Conservation (phyloP, 2,329 filamentous ascomycete genomes). For the Diaporthe destruens region DNA sequence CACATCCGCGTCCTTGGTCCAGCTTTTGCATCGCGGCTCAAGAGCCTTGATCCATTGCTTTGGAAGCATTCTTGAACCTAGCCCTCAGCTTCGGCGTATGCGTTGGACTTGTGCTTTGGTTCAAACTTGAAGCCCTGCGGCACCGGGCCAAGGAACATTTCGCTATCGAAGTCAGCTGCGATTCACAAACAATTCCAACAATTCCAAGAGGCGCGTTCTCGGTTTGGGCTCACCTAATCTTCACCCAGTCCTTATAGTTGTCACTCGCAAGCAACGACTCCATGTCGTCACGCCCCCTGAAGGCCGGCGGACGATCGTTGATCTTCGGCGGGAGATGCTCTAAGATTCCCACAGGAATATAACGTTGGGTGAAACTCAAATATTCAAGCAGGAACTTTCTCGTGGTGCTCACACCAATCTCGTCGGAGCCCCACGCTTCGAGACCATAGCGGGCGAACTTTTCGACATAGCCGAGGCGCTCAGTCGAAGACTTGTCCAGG, state of each 20-base stretch:
- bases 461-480: slow-evolving; percentile 87
- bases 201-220: slow-evolving; percentile 30
- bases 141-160: slow-evolving; percentile 96
- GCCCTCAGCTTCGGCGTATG: slow-evolving; percentile 84
- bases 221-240: slow-evolving; percentile 81
- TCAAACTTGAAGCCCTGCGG: slow-evolving; percentile 93
- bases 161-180: slow-evolving; percentile 64
- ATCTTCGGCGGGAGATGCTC: slow-evolving; percentile 90
- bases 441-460: slow-evolving; percentile 92
- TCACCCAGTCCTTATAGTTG: slow-evolving; percentile 98
- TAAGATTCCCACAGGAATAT: slow-evolving; percentile 89
- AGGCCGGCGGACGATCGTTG: slow-evolving; percentile 90
- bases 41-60: neutral
- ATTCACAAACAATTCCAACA: slow-evolving; percentile 25
- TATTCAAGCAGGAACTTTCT: slow-evolving; percentile 94
- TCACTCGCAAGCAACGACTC: slow-evolving; percentile 93
- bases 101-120: slow-evolving; percentile 97
- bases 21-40: neutral
- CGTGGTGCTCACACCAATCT: slow-evolving; percentile 91
- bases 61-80: slow-evolving; percentile 49
- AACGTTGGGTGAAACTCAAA: slow-evolving; percentile 92
- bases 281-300: slow-evolving; percentile 85
- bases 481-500: slow-evolving; percentile 91
- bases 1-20: neutral
- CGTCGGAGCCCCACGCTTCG: slow-evolving; percentile 95